These are phyloP conservation scores for Mycena haematopus DNA, from an alignment of 768 basidiomycete species.

Conservation along the genomic window DNA sequence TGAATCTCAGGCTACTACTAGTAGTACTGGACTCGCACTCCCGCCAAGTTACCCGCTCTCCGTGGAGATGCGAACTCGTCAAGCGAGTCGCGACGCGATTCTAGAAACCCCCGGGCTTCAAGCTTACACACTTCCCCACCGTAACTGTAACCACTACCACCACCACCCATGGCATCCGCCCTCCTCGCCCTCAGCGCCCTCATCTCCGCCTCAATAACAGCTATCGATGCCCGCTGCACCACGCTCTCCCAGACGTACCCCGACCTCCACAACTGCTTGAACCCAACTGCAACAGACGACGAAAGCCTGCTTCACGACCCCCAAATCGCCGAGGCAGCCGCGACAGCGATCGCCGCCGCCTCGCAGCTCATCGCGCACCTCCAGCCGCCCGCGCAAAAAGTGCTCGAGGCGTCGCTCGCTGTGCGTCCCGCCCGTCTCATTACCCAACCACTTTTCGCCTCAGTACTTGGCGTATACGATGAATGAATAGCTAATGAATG, in stretches of 20 bases:
- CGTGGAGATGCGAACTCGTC: too few species aligned
- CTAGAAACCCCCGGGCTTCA: too few species aligned
- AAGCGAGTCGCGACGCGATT: too few species aligned
- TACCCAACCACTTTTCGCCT: too few species aligned
- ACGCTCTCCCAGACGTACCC: conserved; percentile 25
- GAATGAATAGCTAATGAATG: too few species aligned
- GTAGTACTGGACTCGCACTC: too few species aligned
- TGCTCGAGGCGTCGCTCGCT: conserved; percentile 15
- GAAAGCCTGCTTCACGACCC: conserved; percentile 26
- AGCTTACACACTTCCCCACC: too few species aligned
- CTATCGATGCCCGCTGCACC: conserved; percentile 18
- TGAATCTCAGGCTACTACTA: too few species aligned
- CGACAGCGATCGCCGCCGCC: conserved; percentile 32
- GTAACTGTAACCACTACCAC: too few species aligned
- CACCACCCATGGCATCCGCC: conserved; percentile 19
- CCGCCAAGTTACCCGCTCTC: too few species aligned
- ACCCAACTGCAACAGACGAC: conserved; percentile 19
- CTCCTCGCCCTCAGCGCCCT: conserved; percentile 9
- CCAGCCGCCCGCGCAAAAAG: conserved; percentile 18
- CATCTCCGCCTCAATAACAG: conserved; percentile 14
- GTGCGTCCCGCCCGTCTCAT: too few species aligned
- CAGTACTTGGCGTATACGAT: too few species aligned
- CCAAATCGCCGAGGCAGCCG: conserved; percentile 26
- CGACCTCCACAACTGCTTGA: conserved; percentile 30
- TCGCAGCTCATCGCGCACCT: conserved; percentile 35